These are phyloP conservation scores for Populus hybrid DNA, from an alignment of 441 rosid species.

Conservation along the genomic window DNA sequence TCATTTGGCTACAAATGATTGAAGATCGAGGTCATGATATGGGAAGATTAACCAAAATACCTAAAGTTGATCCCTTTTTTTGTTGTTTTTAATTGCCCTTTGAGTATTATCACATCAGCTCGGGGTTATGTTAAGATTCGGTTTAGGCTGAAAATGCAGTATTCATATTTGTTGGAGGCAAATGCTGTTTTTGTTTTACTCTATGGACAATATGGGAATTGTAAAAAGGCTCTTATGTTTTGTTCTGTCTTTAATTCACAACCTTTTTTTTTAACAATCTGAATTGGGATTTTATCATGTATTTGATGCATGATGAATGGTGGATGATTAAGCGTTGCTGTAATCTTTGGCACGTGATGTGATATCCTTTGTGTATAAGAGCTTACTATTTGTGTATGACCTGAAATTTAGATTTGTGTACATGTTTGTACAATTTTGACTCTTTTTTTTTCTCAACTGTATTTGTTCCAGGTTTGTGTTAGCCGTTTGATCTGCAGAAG, in stretches of 20 bases:
- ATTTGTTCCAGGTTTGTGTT: slow-evolving; percentile 24
- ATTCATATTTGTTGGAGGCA: neutral
- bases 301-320: neutral
- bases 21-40: neutral
- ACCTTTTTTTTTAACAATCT: neutral
- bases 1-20: neutral
- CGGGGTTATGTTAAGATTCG: neutral
- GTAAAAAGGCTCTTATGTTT: neutral
- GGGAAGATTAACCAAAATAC: neutral
- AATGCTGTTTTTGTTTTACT: neutral
- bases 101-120: neutral
- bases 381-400: no score
- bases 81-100: neutral
- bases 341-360: neutral
- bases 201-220: neutral
- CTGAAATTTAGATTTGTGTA: neutral
- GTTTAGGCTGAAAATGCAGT: neutral
- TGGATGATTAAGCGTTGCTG: neutral
- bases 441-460: neutral
- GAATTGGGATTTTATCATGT: neutral
- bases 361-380: neutral
- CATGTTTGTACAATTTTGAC: neutral
- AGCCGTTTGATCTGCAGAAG: neutral
- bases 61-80: neutral
- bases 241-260: neutral